Percentiles rank a stretch among this genome's conserved stretches.
Evolutionary conservation across 169 alveolate genomes (phyloP).

Genomic region (Blepharisma undulans): DNA sequence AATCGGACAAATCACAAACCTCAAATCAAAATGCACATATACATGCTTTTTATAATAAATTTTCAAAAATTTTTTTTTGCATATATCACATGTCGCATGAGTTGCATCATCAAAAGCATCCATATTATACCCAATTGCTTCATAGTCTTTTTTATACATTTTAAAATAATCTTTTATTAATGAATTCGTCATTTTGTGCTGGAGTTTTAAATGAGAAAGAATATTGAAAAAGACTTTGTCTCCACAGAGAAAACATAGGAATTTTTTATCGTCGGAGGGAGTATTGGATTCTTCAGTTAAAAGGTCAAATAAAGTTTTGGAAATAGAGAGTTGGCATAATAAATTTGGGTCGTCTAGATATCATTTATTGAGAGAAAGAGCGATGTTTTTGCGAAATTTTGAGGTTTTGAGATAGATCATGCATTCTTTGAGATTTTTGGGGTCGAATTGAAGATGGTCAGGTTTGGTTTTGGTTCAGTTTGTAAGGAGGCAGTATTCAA

Average conservation of each 20-base stretch:
- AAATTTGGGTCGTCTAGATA: background rate
- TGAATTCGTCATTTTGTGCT: background rate
- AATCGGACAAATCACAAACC: background rate
- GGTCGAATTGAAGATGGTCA: background rate
- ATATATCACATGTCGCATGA: background rate
- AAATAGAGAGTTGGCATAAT: background rate
- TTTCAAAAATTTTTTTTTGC: background rate
- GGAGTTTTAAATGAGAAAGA: background rate
- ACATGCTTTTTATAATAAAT: background rate
- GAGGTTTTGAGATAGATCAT: background rate
- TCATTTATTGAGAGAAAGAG: background rate
- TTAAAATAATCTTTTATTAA: background rate
- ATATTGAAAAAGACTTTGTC: background rate
- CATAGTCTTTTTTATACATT: background rate
- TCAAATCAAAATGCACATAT: background rate
- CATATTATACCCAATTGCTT: background rate
- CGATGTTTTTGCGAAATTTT: background rate
- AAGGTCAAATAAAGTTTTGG: background rate
- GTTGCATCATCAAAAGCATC: background rate
- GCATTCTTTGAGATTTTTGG: background rate
- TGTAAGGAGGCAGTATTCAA: background rate
- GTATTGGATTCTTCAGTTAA: background rate
- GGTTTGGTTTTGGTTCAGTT: background rate
- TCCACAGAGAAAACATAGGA: background rate
- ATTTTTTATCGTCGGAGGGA: background rate